These are phyloP conservation scores for Saccharomycopsis sp. DNA, from an alignment of 805 yeast genomes.

Conservation along the genomic window DNA sequence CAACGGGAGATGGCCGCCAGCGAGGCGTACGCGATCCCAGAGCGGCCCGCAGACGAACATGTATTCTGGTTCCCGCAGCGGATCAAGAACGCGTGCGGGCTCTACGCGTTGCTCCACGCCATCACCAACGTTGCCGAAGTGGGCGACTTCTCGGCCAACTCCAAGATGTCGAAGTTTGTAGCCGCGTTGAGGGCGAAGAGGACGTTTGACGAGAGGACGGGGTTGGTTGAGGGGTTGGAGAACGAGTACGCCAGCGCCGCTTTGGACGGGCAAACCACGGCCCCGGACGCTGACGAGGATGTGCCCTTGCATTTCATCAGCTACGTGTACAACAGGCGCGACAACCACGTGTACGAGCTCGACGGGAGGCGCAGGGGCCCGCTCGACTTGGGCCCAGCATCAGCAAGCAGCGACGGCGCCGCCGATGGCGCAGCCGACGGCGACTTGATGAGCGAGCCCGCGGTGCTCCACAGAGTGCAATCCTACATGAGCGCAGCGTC, in stretches of 20 bases:
- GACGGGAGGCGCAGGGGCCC: conserved; percentile 87
- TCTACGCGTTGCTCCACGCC: conserved; percentile 76
- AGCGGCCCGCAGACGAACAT: conserved; percentile 17
- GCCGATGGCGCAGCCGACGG: conserved; percentile 24
- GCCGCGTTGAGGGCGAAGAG: conserved; percentile 35
- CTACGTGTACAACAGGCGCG: conserved; percentile 44
- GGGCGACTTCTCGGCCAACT: conserved; percentile 12
- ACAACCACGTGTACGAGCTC: conserved; percentile 63
- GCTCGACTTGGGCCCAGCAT: conserved; percentile 52
- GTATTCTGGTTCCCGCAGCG: conserved; percentile 80
- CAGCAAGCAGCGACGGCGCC: too few species aligned
- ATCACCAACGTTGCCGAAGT: conserved; percentile 31
- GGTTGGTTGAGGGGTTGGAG: conserved; percentile 40
- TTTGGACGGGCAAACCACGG: conserved; percentile 53
- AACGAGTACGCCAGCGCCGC: conserved; percentile 34
- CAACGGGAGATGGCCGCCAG: too few species aligned
- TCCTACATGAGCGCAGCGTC: conserved; percentile 58
- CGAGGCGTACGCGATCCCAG: conserved; percentile 23
- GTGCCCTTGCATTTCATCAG: conserved; percentile 72
- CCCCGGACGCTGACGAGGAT: conserved; percentile 48
- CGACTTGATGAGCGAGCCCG: conserved; percentile 46
- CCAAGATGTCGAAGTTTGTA: conserved; percentile 24
- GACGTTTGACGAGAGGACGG: conserved; percentile 32
- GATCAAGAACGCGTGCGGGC: conserved; percentile 84
- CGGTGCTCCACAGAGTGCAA: conserved; percentile 47